phyloP scores from a whole-genome alignment of 495 filamentous ascomycete species.

The Penicillium pancosmium region DNA sequence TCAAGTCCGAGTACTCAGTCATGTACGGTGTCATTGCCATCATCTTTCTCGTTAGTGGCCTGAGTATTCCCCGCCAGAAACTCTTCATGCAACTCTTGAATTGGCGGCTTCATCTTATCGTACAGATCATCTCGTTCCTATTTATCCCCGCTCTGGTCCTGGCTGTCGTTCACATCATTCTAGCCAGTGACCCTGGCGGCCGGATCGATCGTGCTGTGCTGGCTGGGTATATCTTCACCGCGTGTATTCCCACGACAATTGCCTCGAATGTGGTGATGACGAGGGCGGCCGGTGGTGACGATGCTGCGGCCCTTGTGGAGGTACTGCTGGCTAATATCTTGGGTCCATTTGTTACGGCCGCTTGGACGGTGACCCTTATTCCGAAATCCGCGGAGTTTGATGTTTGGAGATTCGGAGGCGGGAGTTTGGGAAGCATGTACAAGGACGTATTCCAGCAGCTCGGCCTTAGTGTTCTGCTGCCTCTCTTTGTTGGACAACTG shows the following conservation, averaged over 20 bases:
- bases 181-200: conserved; percentile 45
- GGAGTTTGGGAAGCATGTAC: conserved; percentile 52
- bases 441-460: conserved; percentile 54
- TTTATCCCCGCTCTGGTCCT: conserved; percentile 50
- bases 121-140: conserved; percentile 54
- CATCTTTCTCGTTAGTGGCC: conserved; percentile 58
- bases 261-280: conserved; percentile 64
- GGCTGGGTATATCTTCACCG: conserved; percentile 55
- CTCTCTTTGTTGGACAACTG: conserved; percentile 51
- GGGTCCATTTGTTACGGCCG: conserved; percentile 55
- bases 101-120: conserved; percentile 55
- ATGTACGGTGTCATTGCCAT: conserved; percentile 56
- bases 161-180: conserved; percentile 50
- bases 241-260: conserved; percentile 61
- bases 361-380: conserved; percentile 53
- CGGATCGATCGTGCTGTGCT: conserved; percentile 53
- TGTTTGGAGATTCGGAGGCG: conserved; percentile 45
- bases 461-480: conserved; percentile 52
- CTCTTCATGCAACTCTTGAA: conserved; percentile 51
- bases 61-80: conserved; percentile 55
- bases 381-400: conserved; percentile 48
- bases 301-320: conserved; percentile 57
- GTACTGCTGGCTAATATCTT: conserved; percentile 58
- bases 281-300: conserved; percentile 54
- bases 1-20: conserved; percentile 56